phyloP scores from a whole-genome alignment of 164 flowering plant species.

The Piper betle region DNA sequence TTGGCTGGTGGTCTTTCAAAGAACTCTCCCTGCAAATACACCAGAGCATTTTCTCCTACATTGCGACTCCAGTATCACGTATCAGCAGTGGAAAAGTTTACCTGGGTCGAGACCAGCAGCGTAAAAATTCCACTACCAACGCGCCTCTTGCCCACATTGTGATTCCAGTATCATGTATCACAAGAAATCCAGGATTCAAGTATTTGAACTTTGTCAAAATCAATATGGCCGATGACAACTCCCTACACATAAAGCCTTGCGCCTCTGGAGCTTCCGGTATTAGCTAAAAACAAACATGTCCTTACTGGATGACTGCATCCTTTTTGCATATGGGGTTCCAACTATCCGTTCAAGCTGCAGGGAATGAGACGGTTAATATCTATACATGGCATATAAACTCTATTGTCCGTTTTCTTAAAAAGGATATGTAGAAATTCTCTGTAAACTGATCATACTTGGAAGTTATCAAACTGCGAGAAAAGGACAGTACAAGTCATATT shows the following conservation, averaged over 20 bases:
- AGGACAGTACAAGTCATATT: constrained; percentile 58
- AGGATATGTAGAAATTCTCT: not conserved
- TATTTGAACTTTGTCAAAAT: too few species aligned
- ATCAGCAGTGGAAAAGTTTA: too few species aligned
- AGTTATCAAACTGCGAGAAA: constrained; percentile 59
- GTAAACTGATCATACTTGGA: constrained; percentile 34
- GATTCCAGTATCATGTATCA: too few species aligned
- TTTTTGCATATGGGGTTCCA: constrained; percentile 47
- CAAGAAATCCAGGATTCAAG: too few species aligned
- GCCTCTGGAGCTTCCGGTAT: not conserved
- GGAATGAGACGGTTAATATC: not conserved
- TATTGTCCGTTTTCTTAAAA: not conserved
- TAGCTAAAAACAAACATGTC: constrained; percentile 39
- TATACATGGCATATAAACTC: too few species aligned
- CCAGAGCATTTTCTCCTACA: too few species aligned
- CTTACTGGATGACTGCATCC: constrained; percentile 61
- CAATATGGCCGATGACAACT: not conserved
- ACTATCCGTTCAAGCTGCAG: constrained; percentile 78
- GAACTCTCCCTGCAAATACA: too few species aligned
- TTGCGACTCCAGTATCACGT: too few species aligned
- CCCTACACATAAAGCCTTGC: not conserved
- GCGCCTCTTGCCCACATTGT: too few species aligned
- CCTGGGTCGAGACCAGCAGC: too few species aligned
- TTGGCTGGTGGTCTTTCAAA: too few species aligned
- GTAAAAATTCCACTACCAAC: too few species aligned